Base-by-base conservation (phyloP, 176 grass and related monocot genomes). In the Cenchrus americanus region DNA sequence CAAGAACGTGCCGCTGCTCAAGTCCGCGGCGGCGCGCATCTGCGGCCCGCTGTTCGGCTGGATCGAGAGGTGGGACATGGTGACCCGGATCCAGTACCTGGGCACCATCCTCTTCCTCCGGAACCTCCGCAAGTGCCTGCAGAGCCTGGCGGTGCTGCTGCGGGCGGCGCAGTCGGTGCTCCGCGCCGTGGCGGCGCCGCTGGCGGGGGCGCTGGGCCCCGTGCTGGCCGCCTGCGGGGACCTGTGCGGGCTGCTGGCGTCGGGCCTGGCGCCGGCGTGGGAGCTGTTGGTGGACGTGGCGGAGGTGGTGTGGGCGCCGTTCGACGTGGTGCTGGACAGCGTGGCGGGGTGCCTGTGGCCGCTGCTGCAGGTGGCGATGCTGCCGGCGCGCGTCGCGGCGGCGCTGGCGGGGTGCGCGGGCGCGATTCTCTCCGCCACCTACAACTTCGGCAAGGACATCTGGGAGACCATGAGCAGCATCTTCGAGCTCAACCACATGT, bases 51-150 rank as follows among this genome's bases (percentile, higher is more conserved):
- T 97, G 51, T 97, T 90, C 55, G 81, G 78, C 14, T 94, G 95
- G 95, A 94, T 94, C 80, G 90, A 97, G 91, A 83, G 53, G 76
- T 97, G 92, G 95, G 95, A 97, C 66, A 97, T 97, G 92, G 70
- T 93, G 47, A 87, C 92, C 5, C 65, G 95, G 53, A 89, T 97
- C 59, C 88, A 92, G 40, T 97, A 97, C 77, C 86, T 97, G 60
- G 95, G 95, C 24, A 97, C 95, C 46, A 97, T 97, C 75, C 84
- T 94, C 79, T 93, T 97, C 81, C 87, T 97, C 43, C 90, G 86
- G 49, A 97, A 97, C 82, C 42, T 94, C 10, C 86, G 87, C 30
- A 84, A 82, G 51, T 89, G 76, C 23, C 19, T 93, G 2, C 68
- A 80, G 70, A 89, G 88, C 49, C 26, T 94, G 13, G 9, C 92